Evolutionary conservation across 768 basidiomycete species (phyloP).

Genomic region (Trametopsis cervina): DNA sequence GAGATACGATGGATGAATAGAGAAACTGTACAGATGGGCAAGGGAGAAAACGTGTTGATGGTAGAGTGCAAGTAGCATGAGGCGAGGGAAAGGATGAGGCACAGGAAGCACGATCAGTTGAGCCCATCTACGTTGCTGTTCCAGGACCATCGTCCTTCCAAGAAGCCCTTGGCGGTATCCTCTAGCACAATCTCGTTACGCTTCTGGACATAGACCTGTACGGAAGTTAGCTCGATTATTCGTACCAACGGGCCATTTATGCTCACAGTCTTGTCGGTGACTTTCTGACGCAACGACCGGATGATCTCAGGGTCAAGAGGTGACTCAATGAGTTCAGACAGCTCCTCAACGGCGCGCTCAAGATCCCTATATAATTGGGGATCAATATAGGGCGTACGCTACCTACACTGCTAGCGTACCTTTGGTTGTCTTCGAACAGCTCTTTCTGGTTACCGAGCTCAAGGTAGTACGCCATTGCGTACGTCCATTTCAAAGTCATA

Average conservation of each 20-base stretch:
- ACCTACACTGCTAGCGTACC: too few relatives aligned
- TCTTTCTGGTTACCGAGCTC: constrained; percentile 88
- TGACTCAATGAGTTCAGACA: constrained; percentile 89
- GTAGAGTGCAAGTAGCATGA: too few relatives aligned
- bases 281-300: constrained; percentile 76
- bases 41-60: too few relatives aligned
- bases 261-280: constrained; percentile 90
- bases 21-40: too few relatives aligned
- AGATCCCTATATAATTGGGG: constrained; percentile 77
- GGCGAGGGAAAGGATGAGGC: too few relatives aligned
- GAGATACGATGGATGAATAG: neutral
- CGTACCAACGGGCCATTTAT: constrained; percentile 3
- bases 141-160: constrained; percentile 84
- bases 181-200: constrained; percentile 92
- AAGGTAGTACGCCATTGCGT: constrained; percentile 98
- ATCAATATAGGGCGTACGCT: too few relatives aligned
- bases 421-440: constrained; percentile 95
- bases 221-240: neutral
- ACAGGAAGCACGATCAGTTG: too few relatives aligned
- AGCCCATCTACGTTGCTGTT: constrained; percentile 67
- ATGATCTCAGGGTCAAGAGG: constrained; percentile 85
- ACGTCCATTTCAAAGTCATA: constrained; percentile 98
- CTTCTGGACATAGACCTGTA: constrained; percentile 89
- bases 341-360: constrained; percentile 90
- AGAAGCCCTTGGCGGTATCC: constrained; percentile 87